These are phyloP conservation scores for Fusarium sp. DNA, from an alignment of 2,329 filamentous ascomycete species.

Conservation along the genomic window DNA sequence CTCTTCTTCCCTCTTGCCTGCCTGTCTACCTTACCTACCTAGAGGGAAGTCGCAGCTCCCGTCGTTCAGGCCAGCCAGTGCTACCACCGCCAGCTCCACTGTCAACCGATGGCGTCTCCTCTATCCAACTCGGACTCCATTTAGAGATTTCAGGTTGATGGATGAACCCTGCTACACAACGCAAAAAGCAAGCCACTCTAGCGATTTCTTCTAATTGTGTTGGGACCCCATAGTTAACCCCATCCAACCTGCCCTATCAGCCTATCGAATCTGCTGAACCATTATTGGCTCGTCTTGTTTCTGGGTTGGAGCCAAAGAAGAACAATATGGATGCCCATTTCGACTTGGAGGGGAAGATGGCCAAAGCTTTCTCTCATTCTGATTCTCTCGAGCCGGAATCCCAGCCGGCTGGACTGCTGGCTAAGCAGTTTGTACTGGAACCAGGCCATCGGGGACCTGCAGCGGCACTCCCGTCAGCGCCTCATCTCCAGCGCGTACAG, in stretches of 20 bases:
- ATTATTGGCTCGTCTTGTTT: constrained; percentile 24
- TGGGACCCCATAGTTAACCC: constrained; percentile 30
- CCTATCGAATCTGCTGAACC: constrained; percentile 31
- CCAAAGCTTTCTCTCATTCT: constrained; percentile 16
- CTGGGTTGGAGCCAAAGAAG: constrained; percentile 11
- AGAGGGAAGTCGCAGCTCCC: constrained; percentile 15
- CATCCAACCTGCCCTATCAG: neutral
- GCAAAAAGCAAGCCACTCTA: constrained; percentile 39
- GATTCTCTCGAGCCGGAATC: constrained; percentile 9
- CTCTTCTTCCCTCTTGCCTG: neutral
- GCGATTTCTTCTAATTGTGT: constrained; percentile 23
- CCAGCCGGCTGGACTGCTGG: constrained; percentile 15
- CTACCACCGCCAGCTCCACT: constrained; percentile 31
- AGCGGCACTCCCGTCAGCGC: constrained; percentile 28
- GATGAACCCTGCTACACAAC: constrained; percentile 41
- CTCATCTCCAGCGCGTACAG: constrained; percentile 12
- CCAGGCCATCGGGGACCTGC: constrained; percentile 31
- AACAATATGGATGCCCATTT: constrained; percentile 19
- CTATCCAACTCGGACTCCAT: constrained; percentile 15
- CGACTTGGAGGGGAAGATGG: constrained; percentile 3
- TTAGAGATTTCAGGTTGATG: constrained; percentile 28
- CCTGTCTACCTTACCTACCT: neutral
- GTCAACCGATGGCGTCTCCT: constrained; percentile 28
- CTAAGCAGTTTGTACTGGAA: constrained; percentile 13
- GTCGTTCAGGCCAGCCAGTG: constrained; percentile 10